These are phyloP conservation scores for Pythium folliculosum DNA, from an alignment of 352 stramenopile genomes.

Conservation along the genomic window DNA sequence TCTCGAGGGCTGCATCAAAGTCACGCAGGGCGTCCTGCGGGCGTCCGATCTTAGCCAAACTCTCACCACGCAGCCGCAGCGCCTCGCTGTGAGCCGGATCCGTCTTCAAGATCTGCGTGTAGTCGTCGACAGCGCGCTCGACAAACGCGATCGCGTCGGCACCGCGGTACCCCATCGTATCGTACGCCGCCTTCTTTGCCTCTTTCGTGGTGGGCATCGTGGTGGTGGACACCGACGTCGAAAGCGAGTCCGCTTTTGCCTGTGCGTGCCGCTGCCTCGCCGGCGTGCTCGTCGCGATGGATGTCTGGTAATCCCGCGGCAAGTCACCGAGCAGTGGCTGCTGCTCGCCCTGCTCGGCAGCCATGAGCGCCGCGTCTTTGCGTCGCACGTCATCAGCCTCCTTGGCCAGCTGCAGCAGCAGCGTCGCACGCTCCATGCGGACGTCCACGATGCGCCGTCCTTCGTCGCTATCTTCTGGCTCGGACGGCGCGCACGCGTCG, in stretches of 20 bases:
- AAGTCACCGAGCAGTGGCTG: conserved; percentile 24
- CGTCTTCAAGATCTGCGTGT: conserved; percentile 46
- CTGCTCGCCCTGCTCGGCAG: conserved; percentile 49
- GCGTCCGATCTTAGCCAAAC: conserved; percentile 43
- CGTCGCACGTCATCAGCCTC: conserved; percentile 48
- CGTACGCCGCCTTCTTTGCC: conserved; percentile 5
- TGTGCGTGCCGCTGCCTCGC: neutral
- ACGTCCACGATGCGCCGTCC: conserved; percentile 45
- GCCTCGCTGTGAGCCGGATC: conserved; percentile 50
- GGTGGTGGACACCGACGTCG: neutral
- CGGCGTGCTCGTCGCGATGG: neutral
- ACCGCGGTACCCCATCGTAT: conserved; percentile 34
- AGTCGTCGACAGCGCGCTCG: conserved; percentile 63
- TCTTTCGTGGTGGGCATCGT: conserved; percentile 13
- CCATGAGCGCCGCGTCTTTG: conserved; percentile 48
- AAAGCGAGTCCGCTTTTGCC: neutral
- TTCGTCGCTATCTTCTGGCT: conserved; percentile 12
- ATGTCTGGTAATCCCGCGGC: conserved; percentile 20
- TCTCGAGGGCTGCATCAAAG: conserved; percentile 44
- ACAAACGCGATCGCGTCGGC: conserved; percentile 38
- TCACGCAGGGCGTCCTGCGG: conserved; percentile 59
- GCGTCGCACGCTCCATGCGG: conserved; percentile 55
- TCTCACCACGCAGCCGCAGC: conserved; percentile 50
- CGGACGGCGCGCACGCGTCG: conserved; percentile 7
- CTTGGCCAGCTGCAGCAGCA: conserved; percentile 53